These are phyloP conservation scores for Sarocladium brachiariae DNA, from an alignment of 2,329 filamentous ascomycete genomes.

Conservation along the genomic window DNA sequence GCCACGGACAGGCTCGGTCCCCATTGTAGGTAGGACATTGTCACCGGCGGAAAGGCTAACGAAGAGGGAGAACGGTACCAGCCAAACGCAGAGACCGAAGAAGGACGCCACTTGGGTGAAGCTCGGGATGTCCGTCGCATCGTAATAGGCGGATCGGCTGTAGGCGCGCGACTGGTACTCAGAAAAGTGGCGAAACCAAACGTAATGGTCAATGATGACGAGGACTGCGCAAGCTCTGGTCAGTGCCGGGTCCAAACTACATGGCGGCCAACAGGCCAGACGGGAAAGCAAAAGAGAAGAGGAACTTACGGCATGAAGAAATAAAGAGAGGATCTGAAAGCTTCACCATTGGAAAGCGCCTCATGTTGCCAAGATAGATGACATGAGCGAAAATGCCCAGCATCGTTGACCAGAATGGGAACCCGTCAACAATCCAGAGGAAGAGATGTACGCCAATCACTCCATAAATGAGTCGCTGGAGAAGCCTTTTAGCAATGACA, in stretches of 20 bases:
- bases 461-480: constrained; percentile 76
- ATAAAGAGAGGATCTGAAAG: constrained; percentile 83
- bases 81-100: constrained; percentile 94
- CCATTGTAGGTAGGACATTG: constrained; percentile 90
- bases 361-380: constrained; percentile 83
- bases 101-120: constrained; percentile 95
- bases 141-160: constrained; percentile 54
- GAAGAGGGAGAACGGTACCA: constrained; percentile 91
- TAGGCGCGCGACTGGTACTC: constrained; percentile 51
- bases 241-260: too few relatives aligned
- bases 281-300: too few relatives aligned
- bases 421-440: constrained; percentile 75
- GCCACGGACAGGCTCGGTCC: constrained; percentile 49
- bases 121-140: constrained; percentile 59
- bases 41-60: constrained; percentile 91
- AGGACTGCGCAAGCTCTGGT: constrained; percentile 61
- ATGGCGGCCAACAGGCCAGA: too few relatives aligned
- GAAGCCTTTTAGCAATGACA: constrained; percentile 80
- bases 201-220: constrained; percentile 83
- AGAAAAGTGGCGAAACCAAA: constrained; percentile 95
- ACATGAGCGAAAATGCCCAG: constrained; percentile 76
- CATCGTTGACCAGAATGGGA: constrained; percentile 67
- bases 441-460: constrained; percentile 69
- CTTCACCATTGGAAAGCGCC: constrained; percentile 68
- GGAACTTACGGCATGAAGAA: constrained; percentile 63